Evolutionary conservation across 1,284 basidiomycete species (phyloP), one percentile per base, ranked within the genome.

Genomic region (Pterulicium gracile): DNA sequence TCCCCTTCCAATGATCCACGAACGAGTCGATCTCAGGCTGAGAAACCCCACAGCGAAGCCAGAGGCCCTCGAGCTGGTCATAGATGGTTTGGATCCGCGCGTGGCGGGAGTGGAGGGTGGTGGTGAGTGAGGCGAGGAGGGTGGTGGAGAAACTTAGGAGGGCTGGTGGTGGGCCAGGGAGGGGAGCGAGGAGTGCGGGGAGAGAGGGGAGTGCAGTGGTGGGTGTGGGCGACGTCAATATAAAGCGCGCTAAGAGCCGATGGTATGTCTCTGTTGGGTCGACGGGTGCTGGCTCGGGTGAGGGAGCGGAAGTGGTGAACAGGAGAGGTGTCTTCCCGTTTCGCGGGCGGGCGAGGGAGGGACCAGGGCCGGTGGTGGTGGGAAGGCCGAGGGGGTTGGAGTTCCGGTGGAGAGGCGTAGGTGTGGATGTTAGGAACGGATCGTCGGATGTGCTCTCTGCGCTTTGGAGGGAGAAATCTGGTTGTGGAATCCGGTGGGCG

Each of bases 51-150:
- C 92, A 70, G 48, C 88, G 66, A 46, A 72, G 73, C 89, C 89
- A 93, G 2, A 93, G 69, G 0, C 75, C 75, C 56, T 89, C 89
- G 1, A 93, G 72, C 51, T 88, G 80, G 59, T 93, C 88, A 57
- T 90, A 93, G 70, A 91, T 81, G 1, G 77, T 72, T 58, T 93
- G 90, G 27, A 93, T 92, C 52, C 80, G 77, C 2, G 74, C 63
- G 56, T 90, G 87, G 13, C 88, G 70, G 22, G 72, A 66, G 24
- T 72, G 69, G 60, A 88, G 89, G 45, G 77, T 67, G 12, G 81
- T 78, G 50, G 81, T 78, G 22, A 92, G 68, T n/a, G 76, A 73
- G 0, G 63, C 53, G n/a, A 70, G 73, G 22, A 77, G 65, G 18
- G 66, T 58, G 24, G 72, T 65, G 0, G 82, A 79, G 79, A 85